phyloP scores from a whole-genome alignment of 106 monocot genomes.

The Ottelia alismoides region DNA sequence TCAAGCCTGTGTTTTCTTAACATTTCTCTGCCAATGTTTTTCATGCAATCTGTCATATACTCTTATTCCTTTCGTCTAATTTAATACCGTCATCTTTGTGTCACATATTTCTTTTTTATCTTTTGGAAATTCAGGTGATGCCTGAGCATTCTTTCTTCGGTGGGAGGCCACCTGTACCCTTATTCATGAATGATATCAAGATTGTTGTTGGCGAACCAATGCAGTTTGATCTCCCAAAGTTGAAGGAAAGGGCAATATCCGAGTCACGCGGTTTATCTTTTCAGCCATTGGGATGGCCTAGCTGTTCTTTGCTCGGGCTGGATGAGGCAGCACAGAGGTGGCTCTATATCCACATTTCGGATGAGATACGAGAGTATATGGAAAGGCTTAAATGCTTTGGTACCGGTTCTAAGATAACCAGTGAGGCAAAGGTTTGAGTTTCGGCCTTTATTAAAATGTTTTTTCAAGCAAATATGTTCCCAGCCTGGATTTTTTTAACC shows the following conservation, averaged over 20 bases:
- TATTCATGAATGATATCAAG: conserved; percentile 52
- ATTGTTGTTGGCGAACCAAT: conserved; percentile 83
- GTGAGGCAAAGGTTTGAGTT: too few species aligned
- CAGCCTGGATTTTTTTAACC: too few species aligned
- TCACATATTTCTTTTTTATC: too few species aligned
- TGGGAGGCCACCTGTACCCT: conserved; percentile 58
- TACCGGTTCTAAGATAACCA: too few species aligned
- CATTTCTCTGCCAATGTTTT: too few species aligned
- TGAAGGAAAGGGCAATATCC: conserved; percentile 35
- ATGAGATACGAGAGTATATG: conserved; percentile 50
- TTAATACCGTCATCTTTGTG: too few species aligned
- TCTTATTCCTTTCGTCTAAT: too few species aligned
- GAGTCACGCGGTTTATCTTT: conserved; percentile 11
- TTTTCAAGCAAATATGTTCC: too few species aligned
- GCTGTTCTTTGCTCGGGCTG: conserved; percentile 22
- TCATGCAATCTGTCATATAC: too few species aligned
- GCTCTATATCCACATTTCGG: conserved; percentile 65
- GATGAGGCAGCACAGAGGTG: conserved; percentile 72
- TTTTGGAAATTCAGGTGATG: conserved; percentile 67
- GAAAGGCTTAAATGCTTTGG: conserved; percentile 39
- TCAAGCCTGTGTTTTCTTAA: too few species aligned
- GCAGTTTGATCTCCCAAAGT: conserved; percentile 46
- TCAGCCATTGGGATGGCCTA: conserved; percentile 46
- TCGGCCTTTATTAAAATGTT: too few species aligned
- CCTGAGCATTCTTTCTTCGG: conserved; percentile 68